Evolutionary conservation across 352 stramenopile genomes (phyloP).

Genomic region (Pythium plurisporium): DNA sequence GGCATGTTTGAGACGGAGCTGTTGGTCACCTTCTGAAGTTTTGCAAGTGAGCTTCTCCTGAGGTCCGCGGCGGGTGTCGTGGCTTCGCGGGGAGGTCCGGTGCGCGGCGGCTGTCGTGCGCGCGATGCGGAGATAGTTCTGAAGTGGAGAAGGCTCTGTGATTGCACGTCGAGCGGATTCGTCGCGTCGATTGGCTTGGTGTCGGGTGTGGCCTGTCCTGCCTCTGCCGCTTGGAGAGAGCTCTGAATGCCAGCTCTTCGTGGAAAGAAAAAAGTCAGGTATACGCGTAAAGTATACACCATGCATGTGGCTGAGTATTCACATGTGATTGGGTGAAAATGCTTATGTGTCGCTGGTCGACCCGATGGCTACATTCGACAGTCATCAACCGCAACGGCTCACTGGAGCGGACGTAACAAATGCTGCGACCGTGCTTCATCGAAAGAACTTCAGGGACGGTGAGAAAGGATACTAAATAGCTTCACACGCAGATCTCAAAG

Average conservation of each 20-base stretch:
- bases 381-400: too few species aligned
- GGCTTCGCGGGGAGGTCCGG: neutral
- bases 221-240: neutral
- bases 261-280: slow-evolving; percentile 9
- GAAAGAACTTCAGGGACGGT: too few species aligned
- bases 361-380: slow-evolving; percentile 8
- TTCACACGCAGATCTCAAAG: too few species aligned
- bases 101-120: neutral
- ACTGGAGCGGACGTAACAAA: too few species aligned
- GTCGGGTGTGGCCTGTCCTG: too few species aligned
- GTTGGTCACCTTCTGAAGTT: neutral
- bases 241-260: neutral
- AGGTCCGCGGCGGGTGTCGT: neutral
- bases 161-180: neutral
- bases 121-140: too few species aligned
- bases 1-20: slow-evolving; percentile 2
- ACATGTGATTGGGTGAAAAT: too few species aligned
- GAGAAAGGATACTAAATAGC: too few species aligned
- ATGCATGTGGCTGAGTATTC: too few species aligned
- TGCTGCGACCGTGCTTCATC: too few species aligned
- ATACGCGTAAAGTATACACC: too few species aligned
- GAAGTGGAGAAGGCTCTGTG: neutral
- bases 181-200: neutral
- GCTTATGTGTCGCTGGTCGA: too few species aligned
- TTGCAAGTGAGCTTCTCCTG: neutral